A percentile compares a stretch with the other conserved stretches of the same genome.
Evolutionary conservation across 176 grass and related monocot genomes (phyloP).

Genomic region (Sorghum bicolor): DNA sequence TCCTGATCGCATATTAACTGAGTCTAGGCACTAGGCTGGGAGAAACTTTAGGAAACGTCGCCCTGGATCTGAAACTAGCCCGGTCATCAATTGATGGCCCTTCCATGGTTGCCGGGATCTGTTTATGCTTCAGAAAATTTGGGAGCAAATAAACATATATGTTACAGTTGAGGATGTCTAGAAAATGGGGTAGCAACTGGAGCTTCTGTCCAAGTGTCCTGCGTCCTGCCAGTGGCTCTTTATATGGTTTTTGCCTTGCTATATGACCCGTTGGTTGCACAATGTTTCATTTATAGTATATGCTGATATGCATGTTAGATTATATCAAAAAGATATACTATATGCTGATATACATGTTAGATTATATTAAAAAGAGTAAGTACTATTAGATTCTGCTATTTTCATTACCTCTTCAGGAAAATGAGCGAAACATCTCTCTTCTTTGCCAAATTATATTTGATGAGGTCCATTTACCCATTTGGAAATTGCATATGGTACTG

Average conservation of each 20-base stretch:
- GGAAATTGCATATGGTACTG: neutral
- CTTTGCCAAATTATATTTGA: neutral
- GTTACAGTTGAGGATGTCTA: neutral
- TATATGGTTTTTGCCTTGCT: neutral
- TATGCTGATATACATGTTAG: neutral
- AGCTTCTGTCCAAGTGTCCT: neutral
- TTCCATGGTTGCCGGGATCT: neutral
- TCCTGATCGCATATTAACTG: neutral
- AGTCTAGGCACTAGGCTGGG: neutral
- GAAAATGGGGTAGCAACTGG: neutral
- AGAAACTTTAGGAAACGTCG: neutral
- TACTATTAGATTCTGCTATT: neutral
- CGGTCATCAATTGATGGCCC: neutral
- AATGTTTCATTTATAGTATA: neutral
- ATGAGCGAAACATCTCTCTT: neutral
- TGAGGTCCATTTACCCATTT: neutral
- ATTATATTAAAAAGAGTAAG: neutral
- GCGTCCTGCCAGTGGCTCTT: neutral
- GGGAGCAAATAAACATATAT: neutral
- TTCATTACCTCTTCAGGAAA: neutral
- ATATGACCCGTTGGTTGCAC: neutral
- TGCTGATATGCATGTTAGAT: neutral
- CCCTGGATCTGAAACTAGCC: neutral
- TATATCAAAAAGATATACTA: neutral
- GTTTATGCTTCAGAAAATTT: neutral